Evolutionary conservation across 345 rosid genomes (phyloP).

Genomic region (Eucalyptus regnans): DNA sequence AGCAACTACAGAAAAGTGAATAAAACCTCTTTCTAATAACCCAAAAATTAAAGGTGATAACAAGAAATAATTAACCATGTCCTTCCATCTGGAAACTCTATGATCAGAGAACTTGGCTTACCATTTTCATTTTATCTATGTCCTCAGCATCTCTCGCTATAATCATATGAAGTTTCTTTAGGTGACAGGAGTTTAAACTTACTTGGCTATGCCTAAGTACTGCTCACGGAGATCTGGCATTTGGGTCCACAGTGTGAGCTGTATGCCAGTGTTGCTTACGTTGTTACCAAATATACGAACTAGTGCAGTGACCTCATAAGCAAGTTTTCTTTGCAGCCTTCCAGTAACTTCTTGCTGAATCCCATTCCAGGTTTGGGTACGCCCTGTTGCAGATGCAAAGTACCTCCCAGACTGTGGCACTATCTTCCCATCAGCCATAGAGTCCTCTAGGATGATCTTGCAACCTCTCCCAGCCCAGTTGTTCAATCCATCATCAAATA

Average conservation of each 20-base stretch:
- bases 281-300: conserved; percentile 63
- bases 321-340: conserved; percentile 69
- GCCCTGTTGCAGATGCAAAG: conserved; percentile 75
- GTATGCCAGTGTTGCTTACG: conserved; percentile 42
- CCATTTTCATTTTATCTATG: not conserved
- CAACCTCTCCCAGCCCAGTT: conserved; percentile 98
- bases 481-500: conserved; percentile 65
- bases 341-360: conserved; percentile 88
- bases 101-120: not conserved
- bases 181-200: conserved; percentile 1
- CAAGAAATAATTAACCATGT: not conserved
- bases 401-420: conserved; percentile 58
- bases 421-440: conserved; percentile 69
- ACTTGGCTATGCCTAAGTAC: conserved; percentile 77
- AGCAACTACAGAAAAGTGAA: not conserved
- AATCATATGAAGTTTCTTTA: not conserved
- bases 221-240: conserved; percentile 60
- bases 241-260: conserved; percentile 71
- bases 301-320: conserved; percentile 60
- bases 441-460: conserved; percentile 60
- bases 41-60: not conserved
- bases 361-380: conserved; percentile 87
- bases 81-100: not conserved
- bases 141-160: not conserved
- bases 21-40: not conserved